These are phyloP conservation scores for Xerocomellus amylosporus DNA, from an alignment of 768 basidiomycete species.

Conservation along the genomic window DNA sequence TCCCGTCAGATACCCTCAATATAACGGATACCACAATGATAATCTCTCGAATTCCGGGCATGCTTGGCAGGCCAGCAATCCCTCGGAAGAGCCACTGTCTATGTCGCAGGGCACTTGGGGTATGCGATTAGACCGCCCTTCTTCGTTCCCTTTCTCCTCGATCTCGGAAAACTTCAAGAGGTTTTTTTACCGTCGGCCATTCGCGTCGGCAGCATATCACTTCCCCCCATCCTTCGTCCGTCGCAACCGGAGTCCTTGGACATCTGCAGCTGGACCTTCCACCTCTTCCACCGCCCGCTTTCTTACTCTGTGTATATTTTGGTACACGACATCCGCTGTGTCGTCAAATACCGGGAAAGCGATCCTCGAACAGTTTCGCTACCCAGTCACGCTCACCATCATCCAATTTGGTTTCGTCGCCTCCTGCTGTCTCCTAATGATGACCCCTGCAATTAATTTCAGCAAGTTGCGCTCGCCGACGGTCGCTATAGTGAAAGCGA, in stretches of 20 bases:
- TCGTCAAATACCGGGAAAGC: slow-evolving; percentile 97
- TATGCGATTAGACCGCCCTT: slow-evolving; percentile 1
- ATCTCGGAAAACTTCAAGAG: slow-evolving; percentile 17
- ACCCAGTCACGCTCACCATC: slow-evolving; percentile 95
- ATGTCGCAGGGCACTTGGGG: slow-evolving; percentile 8
- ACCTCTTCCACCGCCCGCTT: slow-evolving; percentile 48
- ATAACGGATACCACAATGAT: slow-evolving; percentile 19
- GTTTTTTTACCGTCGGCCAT: slow-evolving; percentile 17
- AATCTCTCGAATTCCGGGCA: slow-evolving; percentile 11
- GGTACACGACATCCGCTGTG: slow-evolving; percentile 92
- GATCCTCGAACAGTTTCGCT: slow-evolving; percentile 89
- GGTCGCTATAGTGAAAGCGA: slow-evolving; percentile 66
- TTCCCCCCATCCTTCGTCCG: slow-evolving; percentile 28
- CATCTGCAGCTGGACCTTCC: slow-evolving; percentile 14
- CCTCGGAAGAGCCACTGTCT: slow-evolving; percentile 9
- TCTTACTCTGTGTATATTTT: slow-evolving; percentile 78
- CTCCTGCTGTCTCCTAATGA: slow-evolving; percentile 78
- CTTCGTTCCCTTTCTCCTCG: slow-evolving; percentile 8
- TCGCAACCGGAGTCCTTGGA: slow-evolving; percentile 19
- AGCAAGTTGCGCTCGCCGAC: slow-evolving; percentile 70
- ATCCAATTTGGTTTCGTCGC: slow-evolving; percentile 97
- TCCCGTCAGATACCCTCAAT: slow-evolving; percentile 15
- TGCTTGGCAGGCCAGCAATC: slow-evolving; percentile 26
- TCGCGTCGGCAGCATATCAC: slow-evolving; percentile 8
- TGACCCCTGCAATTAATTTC: slow-evolving; percentile 70